Conservation (phyloP, 106 monocot species). For the Dendrobium catenatum region DNA sequence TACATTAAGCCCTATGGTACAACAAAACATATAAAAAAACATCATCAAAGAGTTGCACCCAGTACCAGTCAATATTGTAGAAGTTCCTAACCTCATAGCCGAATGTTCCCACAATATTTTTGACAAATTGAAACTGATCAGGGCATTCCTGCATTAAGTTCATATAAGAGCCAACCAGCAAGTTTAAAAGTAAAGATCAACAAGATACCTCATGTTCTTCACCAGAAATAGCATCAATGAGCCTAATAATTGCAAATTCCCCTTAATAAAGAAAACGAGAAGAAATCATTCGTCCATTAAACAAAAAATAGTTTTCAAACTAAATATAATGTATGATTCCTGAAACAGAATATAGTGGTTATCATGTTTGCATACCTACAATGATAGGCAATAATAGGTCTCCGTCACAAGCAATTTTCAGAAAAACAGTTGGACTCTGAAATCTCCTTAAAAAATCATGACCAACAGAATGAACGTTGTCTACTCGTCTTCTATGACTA, state of each 20-base stretch:
- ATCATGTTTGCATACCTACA: constrained; percentile 33
- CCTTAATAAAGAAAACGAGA: constrained; percentile 27
- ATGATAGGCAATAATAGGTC: constrained; percentile 56
- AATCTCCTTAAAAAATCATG: constrained; percentile 56
- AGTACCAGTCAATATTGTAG: not conserved
- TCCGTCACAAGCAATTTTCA: constrained; percentile 66
- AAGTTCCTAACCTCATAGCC: constrained; percentile 53
- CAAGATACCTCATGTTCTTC: constrained; percentile 32
- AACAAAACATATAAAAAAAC: not conserved
- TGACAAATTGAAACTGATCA: constrained; percentile 40
- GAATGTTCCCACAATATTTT: constrained; percentile 34
- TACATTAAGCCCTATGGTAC: not conserved
- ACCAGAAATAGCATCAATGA: constrained; percentile 31
- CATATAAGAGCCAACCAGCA: not conserved
- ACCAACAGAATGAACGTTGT: constrained; percentile 28
- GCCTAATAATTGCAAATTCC: constrained; percentile 45
- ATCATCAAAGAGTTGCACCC: not conserved
- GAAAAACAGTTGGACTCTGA: constrained; percentile 65
- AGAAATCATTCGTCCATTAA: constrained; percentile 2
- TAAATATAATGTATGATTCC: not conserved
- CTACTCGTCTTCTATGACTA: constrained; percentile 17
- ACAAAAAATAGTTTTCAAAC: not conserved
- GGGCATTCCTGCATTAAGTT: constrained; percentile 41
- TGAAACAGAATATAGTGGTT: not conserved
- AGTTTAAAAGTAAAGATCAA: not conserved